Evolutionary conservation across 352 stramenopile genomes (phyloP), one percentile per base, ranked within the genome.

Genomic region (Plasmopara muralis): DNA sequence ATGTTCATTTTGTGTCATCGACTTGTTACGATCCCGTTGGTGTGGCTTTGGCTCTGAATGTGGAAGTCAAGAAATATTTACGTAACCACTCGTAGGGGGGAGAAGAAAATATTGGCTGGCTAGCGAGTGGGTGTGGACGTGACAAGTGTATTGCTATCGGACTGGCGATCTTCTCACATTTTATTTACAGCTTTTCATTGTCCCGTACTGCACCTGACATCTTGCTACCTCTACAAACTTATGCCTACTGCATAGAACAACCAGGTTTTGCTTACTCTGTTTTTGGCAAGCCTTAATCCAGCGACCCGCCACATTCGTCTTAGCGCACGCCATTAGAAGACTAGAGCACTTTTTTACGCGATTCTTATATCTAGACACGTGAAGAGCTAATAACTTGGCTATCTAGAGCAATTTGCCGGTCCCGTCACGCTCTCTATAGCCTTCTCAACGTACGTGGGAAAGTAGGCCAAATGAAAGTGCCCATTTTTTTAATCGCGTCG

Each of bases 71-170:
- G 43, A 66, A 57, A 16, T 18, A 62, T 43, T 47, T n/a, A 52
- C 55, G 54, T 51, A 70, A 67, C 47, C 42, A 66, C 43, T 62
- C 38, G 43, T 9, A 43, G 38, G 49, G 50, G 60, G 42, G 60
- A 62, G 57, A 62, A 64, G 57, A 64, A 64, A 70, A 70, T 57
- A 70, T 70, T 70, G 62, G 57, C 62, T 70, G 62, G 62, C 52
- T 62, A 57, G 46, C 53, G 57, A 49, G 29, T 57, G 57, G 47
- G 57, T 60, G 61, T 68, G 61, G 61, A 66, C 61, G 61, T 68
- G 61, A 56, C 61, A 44, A 60, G 52, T 28, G 39, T 31, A 45
- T 10, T 29, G 15, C 43, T 43, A 60, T 50, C 15, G 18, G 29
- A 16, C 13, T 43, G 29, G 46, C 12, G 12, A 60, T 63, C 10